A percentile compares a stretch with the other conserved stretches of the same genome.
phyloP scores from a whole-genome alignment of 2,329 filamentous ascomycete genomes.

The Fusarium praegraminearum region DNA sequence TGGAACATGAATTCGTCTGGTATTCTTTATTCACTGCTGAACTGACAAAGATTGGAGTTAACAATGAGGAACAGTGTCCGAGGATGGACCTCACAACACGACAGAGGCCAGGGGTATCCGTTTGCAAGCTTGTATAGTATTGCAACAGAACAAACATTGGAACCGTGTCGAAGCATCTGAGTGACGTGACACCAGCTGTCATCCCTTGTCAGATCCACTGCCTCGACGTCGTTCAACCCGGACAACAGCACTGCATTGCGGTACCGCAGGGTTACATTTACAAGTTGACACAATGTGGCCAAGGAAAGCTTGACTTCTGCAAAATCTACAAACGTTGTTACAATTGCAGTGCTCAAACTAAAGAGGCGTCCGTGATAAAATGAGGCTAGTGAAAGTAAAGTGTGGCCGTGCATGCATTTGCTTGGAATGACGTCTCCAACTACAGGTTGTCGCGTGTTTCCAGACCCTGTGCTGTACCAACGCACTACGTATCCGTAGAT shows the following conservation, averaged over 20 bases:
- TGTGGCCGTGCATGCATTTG: constrained; percentile 19
- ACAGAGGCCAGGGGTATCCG: constrained; percentile 10
- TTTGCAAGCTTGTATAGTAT: constrained; percentile 13
- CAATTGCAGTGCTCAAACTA: not conserved
- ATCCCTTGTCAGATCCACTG: not conserved
- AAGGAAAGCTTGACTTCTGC: not conserved
- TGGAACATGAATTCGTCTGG: constrained; percentile 6
- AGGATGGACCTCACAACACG: constrained; percentile 18
- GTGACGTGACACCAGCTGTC: not conserved
- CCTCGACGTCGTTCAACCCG: constrained; percentile 1
- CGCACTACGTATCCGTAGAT: not conserved
- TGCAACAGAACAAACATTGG: constrained; percentile 4
- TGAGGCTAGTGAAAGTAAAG: constrained; percentile 9
- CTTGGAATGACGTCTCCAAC: constrained; percentile 18
- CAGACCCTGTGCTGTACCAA: not conserved
- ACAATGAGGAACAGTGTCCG: constrained; percentile 18
- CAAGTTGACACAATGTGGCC: not conserved
- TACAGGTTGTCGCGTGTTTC: constrained; percentile 5
- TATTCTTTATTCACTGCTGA: not conserved
- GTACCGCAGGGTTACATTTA: not conserved
- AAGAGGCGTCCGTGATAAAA: not conserved
- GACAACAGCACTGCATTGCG: not conserved
- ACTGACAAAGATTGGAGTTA: constrained; percentile 3
- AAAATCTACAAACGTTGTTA: not conserved
- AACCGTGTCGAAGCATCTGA: not conserved